Evolutionary conservation across 371 early-diverging fungal species (phyloP), one percentile per base, ranked within the genome.

Genomic region (Paraphysoderma sedebokerense): DNA sequence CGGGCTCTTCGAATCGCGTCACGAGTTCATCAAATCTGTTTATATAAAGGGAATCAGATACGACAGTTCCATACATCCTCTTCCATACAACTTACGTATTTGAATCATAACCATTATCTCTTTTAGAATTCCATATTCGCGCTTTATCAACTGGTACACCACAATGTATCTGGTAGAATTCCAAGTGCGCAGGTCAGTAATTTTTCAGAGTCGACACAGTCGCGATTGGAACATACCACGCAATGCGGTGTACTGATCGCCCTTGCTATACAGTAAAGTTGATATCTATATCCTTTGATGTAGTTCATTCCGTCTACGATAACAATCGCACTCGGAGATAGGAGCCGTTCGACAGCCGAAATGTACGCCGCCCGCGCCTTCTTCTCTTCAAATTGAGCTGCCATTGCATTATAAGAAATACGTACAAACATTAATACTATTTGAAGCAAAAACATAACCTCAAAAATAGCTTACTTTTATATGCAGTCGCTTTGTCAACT

Each of bases 281-380:
- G 95, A 63, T 96, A 98, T 49, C 98, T 71, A 55, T 85, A 87
- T 2, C 98, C 93, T 65, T 98, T 98, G 61, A 98, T 93, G 63
- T 95, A 92, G 59, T 98, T 98, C 61, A 91, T 63, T 27, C 77
- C 72, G 58, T 98, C 98, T 4, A 77, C 85, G 45, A 98, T 88
- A 13, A 93, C 82, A 44, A 98, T 70, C 41, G 70, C 72, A 17
- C 92, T 82, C 46, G 76, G 76, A 27, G 79, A 72, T 36, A 93
- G 55, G 2, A 67, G 55, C 31, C 96, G 70, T 57, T 93, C 95
- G 7, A 91, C 86, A 1, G 91, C 84, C 2, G 93, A 90, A 50
- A 93, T 55, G 45, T 95, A 59, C 0, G 82, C 70, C 2, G 80
- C 91, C 42, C 98, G 82, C n/a, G 81, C 77, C 40, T 81, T 82